phyloP scores from a whole-genome alignment of 139 green algal genomes.

The Diplosphaera chodatii region DNA sequence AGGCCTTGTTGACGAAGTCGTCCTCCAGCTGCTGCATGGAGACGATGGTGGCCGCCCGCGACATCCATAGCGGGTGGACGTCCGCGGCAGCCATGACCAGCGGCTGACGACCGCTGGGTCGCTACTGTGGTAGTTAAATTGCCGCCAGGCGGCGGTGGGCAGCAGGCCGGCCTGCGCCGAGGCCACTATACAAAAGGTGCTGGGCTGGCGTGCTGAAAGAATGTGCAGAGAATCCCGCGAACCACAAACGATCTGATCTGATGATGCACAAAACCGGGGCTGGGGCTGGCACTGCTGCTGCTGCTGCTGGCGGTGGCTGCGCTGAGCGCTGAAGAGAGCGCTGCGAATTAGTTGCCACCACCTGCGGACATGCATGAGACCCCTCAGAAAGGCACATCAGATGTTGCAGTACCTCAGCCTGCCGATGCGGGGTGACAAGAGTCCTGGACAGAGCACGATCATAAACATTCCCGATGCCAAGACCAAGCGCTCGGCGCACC shows the following conservation, averaged over 20 bases:
- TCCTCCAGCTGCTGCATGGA: constrained; percentile 37
- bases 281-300: neutral
- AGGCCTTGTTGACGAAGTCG: neutral
- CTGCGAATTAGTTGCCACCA: neutral
- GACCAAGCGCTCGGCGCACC: neutral
- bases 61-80: constrained; percentile 22
- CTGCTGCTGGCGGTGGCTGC: neutral
- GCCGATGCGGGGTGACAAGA: too few relatives aligned
- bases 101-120: too few relatives aligned
- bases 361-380: neutral
- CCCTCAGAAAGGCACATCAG: neutral
- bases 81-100: neutral
- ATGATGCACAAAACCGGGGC: neutral
- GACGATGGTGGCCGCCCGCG: constrained; percentile 27
- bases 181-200: neutral
- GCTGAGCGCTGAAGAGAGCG: too few relatives aligned
- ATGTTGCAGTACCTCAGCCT: too few relatives aligned
- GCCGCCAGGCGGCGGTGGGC: too few relatives aligned
- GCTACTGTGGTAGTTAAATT: too few relatives aligned
- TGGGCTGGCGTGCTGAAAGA: neutral
- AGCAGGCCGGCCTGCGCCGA: too few relatives aligned
- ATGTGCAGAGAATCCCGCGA: constrained; percentile 13
- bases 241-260: neutral
- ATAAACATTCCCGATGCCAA: neutral
- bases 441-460: too few relatives aligned